These are phyloP conservation scores for Trifolium pratense DNA, from an alignment of 306 rosid genomes.

Conservation along the genomic window DNA sequence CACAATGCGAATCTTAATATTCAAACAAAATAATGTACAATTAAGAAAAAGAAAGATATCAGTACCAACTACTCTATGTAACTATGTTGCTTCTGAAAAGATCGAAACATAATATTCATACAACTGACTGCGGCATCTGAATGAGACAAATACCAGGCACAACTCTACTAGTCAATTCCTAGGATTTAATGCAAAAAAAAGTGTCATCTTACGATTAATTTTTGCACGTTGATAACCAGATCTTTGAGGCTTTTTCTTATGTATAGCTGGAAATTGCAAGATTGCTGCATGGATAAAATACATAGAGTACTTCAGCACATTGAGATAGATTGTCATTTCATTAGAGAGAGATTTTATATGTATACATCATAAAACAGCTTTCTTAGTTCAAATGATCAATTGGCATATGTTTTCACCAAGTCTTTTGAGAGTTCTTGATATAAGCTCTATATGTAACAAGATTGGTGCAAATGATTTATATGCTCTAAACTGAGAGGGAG, in stretches of 20 bases:
- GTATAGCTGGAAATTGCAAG: conserved; percentile 77
- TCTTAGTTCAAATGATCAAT: neutral
- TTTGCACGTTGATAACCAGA: conserved; percentile 85
- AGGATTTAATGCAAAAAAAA: conserved; percentile 32
- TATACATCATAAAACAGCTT: neutral
- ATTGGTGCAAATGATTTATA: too few species aligned
- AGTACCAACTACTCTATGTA: neutral
- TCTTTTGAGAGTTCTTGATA: neutral
- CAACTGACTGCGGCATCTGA: conserved; percentile 30
- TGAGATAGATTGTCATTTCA: neutral
- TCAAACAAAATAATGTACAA: conserved; percentile 10
- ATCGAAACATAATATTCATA: conserved; percentile 21
- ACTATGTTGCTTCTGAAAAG: conserved; percentile 26
- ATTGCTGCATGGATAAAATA: conserved; percentile 77
- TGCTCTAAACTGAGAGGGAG: too few species aligned
- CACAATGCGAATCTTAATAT: conserved; percentile 12
- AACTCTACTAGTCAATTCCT: conserved; percentile 17
- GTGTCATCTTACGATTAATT: conserved; percentile 69
- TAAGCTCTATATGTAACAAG: neutral
- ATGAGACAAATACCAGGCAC: conserved; percentile 30
- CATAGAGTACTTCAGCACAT: conserved; percentile 27
- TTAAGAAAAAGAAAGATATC: conserved; percentile 7
- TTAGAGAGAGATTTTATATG: neutral
- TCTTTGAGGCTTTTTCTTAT: conserved; percentile 84
- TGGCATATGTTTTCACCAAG: conserved; percentile 4